phyloP scores from a whole-genome alignment of 177 flowering plant species.

The Vitis hybrid region DNA sequence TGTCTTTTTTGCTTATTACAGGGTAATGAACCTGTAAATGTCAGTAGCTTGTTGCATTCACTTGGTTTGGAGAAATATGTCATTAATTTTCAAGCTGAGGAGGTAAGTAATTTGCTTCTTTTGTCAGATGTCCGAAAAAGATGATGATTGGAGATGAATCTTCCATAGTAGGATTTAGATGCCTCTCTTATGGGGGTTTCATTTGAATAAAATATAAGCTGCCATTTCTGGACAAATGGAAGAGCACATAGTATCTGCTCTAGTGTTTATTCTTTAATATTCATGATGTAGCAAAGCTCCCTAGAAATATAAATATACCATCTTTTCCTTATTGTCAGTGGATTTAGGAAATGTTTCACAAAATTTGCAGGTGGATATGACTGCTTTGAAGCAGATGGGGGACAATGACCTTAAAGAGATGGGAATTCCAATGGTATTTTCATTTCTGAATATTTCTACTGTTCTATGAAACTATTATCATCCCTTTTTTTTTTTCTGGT shows the following conservation, averaged over 20 bases:
- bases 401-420: slow-evolving; percentile 48
- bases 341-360: neutral
- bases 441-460: neutral
- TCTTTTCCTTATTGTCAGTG: neutral
- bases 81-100: slow-evolving; percentile 40
- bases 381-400: slow-evolving; percentile 49
- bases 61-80: slow-evolving; percentile 38
- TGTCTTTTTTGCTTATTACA: slow-evolving; percentile 5
- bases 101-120: slow-evolving; percentile 25
- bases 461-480: neutral
- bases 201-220: too few species aligned
- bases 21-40: slow-evolving; percentile 28
- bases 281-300: too few species aligned
- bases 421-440: slow-evolving; percentile 57
- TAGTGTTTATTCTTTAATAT: too few species aligned
- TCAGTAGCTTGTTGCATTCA: slow-evolving; percentile 32
- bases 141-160: too few species aligned
- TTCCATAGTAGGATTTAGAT: too few species aligned
- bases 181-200: too few species aligned
- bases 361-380: slow-evolving; percentile 44
- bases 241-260: too few species aligned
- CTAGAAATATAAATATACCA: too few species aligned
- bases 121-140: neutral
- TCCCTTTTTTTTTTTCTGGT: neutral
- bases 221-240: too few species aligned